A percentile compares a stretch with the other conserved stretches of the same genome.
Evolutionary conservation across 1,284 basidiomycete species (phyloP).

Genomic region (Veloboletus limbatus): DNA sequence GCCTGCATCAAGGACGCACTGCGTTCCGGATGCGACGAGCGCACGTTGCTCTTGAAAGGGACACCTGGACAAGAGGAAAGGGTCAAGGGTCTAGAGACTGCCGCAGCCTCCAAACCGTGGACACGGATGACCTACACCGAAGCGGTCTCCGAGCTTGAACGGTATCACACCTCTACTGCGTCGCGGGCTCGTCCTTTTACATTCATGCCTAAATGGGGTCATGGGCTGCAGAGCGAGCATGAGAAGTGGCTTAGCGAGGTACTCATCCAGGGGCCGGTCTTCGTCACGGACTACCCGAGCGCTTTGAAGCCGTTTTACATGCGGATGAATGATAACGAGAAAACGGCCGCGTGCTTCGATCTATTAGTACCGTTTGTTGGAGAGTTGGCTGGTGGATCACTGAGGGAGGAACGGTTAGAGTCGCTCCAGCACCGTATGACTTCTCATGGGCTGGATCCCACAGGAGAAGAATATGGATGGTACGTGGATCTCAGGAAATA

Average conservation of each 20-base stretch:
- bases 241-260: conserved; percentile 84
- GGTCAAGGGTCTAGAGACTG: conserved; percentile 30
- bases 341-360: conserved; percentile 92
- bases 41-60: conserved; percentile 41
- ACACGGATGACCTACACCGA: conserved; percentile 78
- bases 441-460: conserved; percentile 44
- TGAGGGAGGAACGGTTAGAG: conserved; percentile 81
- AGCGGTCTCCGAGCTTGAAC: conserved; percentile 63
- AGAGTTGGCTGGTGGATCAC: conserved; percentile 89
- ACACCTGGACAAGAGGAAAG: conserved; percentile 26
- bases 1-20: conserved; percentile 53
- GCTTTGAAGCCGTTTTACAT: conserved; percentile 95
- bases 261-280: conserved; percentile 73
- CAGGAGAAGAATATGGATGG: conserved; percentile 68
- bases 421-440: conserved; percentile 54
- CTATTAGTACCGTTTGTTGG: conserved; percentile 86
- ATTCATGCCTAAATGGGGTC: conserved; percentile 68
- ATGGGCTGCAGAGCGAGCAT: conserved; percentile 81
- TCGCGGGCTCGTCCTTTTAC: conserved; percentile 42
- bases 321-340: conserved; percentile 54
- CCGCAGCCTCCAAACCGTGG: conserved; percentile 50
- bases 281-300: conserved; percentile 89
- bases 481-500: conserved; percentile 79
- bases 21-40: conserved; percentile 26
- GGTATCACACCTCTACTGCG: conserved; percentile 32